Conservation (phyloP, 2,329 filamentous ascomycete species). For the Diaporthe helianthi region DNA sequence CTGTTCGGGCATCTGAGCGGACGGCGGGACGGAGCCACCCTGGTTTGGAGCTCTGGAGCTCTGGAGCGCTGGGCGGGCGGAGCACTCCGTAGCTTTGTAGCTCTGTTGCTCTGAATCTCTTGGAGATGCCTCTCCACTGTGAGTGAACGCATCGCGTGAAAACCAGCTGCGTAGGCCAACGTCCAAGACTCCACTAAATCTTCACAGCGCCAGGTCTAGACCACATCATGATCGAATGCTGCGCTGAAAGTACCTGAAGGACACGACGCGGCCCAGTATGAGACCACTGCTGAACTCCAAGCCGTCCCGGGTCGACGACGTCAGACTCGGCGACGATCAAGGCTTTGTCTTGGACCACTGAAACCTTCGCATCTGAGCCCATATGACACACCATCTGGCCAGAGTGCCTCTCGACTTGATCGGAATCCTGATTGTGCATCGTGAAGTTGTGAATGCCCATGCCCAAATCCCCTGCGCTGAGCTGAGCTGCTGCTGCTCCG, state of each 20-base stretch:
- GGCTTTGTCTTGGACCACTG: neutral
- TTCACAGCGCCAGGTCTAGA: neutral
- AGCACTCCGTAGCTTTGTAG: too few species aligned
- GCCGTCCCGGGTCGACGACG: conserved; percentile 11
- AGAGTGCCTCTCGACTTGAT: neutral
- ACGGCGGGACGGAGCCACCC: neutral
- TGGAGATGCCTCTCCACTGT: too few species aligned
- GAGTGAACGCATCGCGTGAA: neutral
- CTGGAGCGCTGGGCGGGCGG: too few species aligned
- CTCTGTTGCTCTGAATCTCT: too few species aligned
- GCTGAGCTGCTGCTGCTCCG: neutral
- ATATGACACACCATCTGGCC: neutral
- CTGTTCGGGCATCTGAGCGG: neutral
- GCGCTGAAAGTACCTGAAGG: too few species aligned
- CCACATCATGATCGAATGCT: too few species aligned
- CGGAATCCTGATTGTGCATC: conserved; percentile 7
- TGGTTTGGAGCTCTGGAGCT: neutral
- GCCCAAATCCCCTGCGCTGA: too few species aligned
- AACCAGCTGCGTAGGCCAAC: too few species aligned
- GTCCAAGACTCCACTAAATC: neutral
- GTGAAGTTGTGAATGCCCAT: conserved; percentile 5
- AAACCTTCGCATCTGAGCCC: conserved; percentile 3
- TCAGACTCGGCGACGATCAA: conserved; percentile 7
- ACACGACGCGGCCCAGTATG: neutral
- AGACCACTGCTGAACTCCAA: conserved; percentile 14